A percentile compares a stretch with the other conserved stretches of the same genome.
phyloP scores from a whole-genome alignment of 371 early-diverging fungal genomes.

The Synchytrium microbalum region DNA sequence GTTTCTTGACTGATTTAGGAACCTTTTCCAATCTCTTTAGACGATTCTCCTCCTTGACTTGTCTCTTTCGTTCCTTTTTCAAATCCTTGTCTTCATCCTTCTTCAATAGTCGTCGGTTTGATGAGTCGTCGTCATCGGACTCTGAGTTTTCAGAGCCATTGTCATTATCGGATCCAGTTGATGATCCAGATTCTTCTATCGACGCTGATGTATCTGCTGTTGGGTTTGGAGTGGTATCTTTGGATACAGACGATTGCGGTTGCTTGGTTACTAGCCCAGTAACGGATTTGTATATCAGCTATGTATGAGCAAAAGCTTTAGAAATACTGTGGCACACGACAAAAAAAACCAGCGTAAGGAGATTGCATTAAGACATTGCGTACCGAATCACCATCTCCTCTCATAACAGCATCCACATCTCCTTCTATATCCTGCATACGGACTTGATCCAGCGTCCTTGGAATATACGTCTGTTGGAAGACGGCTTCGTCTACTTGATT shows the following conservation, averaged over 20 bases:
- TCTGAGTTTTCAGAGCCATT: conserved; percentile 39
- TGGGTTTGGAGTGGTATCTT: not conserved
- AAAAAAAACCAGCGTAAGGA: conserved; percentile 14
- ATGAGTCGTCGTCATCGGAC: conserved; percentile 28
- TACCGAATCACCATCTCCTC: conserved; percentile 66
- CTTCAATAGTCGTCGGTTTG: conserved; percentile 40
- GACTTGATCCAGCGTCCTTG: conserved; percentile 86
- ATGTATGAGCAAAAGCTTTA: conserved; percentile 2
- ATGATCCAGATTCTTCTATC: conserved; percentile 23
- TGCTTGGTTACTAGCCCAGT: conserved; percentile 14
- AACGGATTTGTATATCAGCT: conserved; percentile 36
- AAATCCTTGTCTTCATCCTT: conserved; percentile 79
- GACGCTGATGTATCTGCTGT: not conserved
- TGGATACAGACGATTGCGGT: not conserved
- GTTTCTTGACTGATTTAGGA: conserved; percentile 91
- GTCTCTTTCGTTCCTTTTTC: conserved; percentile 73
- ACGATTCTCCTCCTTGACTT: conserved; percentile 79
- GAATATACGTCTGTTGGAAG: conserved; percentile 86
- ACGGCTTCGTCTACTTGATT: conserved; percentile 74
- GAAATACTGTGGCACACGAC: not conserved
- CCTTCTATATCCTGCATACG: conserved; percentile 63
- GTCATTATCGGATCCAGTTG: conserved; percentile 24
- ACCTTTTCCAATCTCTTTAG: conserved; percentile 88
- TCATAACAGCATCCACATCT: conserved; percentile 65
- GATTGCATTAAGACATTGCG: conserved; percentile 40